Evolutionary conservation across 352 stramenopile species (phyloP), one percentile per base, ranked within the genome.

Genomic region (Albugo candida): DNA sequence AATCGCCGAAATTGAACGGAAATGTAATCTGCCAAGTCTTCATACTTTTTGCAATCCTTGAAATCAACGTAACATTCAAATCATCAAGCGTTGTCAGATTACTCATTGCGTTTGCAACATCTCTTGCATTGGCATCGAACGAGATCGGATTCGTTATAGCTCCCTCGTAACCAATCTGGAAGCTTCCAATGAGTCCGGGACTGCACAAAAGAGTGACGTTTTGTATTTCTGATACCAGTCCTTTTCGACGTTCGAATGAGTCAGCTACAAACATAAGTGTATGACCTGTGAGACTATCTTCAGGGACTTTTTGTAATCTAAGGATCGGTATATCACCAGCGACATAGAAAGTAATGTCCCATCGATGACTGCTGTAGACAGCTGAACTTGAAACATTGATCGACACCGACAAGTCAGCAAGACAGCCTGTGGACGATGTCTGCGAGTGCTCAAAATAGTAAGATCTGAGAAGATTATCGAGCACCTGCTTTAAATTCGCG

Each of bases 1-100:
- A 49, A 52, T 60, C 55, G 3, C 58, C 58, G 20, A 56, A 44
- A 18, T 63, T 45, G n/a, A 60, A 58, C 8, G 52, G 61, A 39
- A 69, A 69, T 10, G 57, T 61, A 12, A 69, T 41, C 1, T 47
- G 50, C 61, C 61, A 69, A 1, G 61, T 63, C n/a, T 43, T 55
- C 10, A 52, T 53, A 6, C 50, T 48, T 55, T 64, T 45, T 11
- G 43, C 51, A 31, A 59, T 66, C 12, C 41, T 52, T 3, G 27
- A 16, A 13, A 63, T 20, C 3, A 51, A 16, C 1, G 38, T 59
- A 6, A 66, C 61, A 45, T 64, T 60, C 4, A 69, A 55, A n/a
- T 35, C 11, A 18, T 56, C 55, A 5, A 66, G 49, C 16, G 49
- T 53, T 12, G 47, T 8, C 12, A 64, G 21, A 21, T 43, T 18